Evolutionary conservation across 139 green algal species (phyloP), one percentile per base, ranked within the genome.

Genomic region (Coelastrella sp.): DNA sequence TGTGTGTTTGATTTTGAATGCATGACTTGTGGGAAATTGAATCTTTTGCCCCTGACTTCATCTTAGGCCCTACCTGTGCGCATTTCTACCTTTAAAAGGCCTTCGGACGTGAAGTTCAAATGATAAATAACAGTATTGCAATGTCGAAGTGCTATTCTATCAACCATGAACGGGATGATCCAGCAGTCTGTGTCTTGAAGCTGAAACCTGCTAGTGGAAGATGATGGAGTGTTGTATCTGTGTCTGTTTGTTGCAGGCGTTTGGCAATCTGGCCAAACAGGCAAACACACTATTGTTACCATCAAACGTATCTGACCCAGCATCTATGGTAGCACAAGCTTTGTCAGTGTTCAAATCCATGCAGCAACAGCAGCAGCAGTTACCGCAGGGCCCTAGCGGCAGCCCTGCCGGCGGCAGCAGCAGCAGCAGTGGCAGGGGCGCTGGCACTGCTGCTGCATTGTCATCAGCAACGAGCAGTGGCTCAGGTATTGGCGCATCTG

Each of bases 211-310:
- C n/a, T n/a, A n/a, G n/a, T n/a, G n/a, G n/a, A n/a, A n/a, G n/a
- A n/a, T n/a, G n/a, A n/a, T n/a, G n/a, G n/a, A n/a, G n/a, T n/a
- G n/a, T n/a, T n/a, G n/a, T n/a, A n/a, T n/a, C n/a, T n/a, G n/a
- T n/a, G n/a, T n/a, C 3, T 43, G 5, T 71, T 17, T 9, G 8
- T 2, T 84, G 48, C 82, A 95, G 66, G 95, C 93, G n/a, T 99
- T 99, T 85, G 72, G 85, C 0, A 81, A 96, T 25, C 89, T 99
- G 41, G 97, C 97, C 74, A 96, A 98, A 91, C 60, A 94, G 69
- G 87, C 92, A 32, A 99, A 93, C 67, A 99, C 96, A 0, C 91
- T 99, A 87, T 78, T 99, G 83, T 90, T 99, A 51, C 97, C 97
- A 2, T 80, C 92, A 27, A 91, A 90, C 27, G 80, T 90, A 8